Evolutionary conservation across 2,329 filamentous ascomycete species (phyloP).

Genomic region (Alternaria sp.): DNA sequence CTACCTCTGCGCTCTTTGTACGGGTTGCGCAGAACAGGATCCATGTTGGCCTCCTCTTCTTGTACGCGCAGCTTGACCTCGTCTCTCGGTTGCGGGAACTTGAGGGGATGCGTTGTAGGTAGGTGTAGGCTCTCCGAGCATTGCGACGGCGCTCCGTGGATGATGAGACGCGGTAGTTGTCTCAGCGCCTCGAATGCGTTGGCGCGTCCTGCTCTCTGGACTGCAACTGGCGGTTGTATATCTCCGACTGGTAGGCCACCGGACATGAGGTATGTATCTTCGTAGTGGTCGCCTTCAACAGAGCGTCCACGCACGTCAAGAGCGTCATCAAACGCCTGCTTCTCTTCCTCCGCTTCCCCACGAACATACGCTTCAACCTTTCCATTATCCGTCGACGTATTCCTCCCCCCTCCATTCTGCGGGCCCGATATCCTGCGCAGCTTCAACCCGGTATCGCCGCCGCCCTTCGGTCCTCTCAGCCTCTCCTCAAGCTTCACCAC

Average conservation of each 20-base stretch:
- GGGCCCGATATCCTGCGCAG: background rate
- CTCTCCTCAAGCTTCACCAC: slow-evolving; percentile 26
- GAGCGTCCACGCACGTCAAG: background rate
- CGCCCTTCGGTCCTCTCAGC: background rate
- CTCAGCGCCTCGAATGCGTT: background rate
- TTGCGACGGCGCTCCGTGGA: background rate
- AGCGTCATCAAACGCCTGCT: background rate
- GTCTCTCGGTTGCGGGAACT: slow-evolving; percentile 8
- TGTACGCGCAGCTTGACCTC: slow-evolving; percentile 21
- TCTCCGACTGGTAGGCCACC: background rate
- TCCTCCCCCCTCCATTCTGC: background rate
- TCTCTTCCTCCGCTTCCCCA: background rate
- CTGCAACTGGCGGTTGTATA: background rate
- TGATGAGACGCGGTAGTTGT: background rate
- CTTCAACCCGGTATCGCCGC: background rate
- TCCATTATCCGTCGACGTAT: background rate
- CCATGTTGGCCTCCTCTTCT: slow-evolving; percentile 19
- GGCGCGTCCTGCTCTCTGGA: background rate
- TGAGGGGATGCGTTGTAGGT: slow-evolving; percentile 7
- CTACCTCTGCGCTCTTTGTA: slow-evolving; percentile 29
- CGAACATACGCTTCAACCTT: background rate
- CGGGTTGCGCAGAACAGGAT: slow-evolving; percentile 14
- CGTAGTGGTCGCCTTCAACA: background rate
- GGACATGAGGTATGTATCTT: background rate
- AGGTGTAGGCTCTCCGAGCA: background rate